phyloP scores from a whole-genome alignment of 371 early-diverging fungal genomes.

The Capniomyces stellatus region DNA sequence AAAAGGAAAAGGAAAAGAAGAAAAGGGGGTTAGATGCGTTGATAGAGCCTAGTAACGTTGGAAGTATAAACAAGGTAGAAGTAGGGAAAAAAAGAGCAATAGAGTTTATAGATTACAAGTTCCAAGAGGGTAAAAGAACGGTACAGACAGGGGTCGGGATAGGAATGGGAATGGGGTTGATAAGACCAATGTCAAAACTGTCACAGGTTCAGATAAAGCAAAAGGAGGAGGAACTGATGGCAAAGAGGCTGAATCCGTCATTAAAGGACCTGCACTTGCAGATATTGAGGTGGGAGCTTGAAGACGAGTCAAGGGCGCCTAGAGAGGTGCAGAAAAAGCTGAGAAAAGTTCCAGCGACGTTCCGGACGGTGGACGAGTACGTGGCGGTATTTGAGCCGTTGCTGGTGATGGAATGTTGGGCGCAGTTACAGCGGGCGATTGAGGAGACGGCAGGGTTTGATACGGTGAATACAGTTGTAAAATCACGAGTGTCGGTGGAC shows the following conservation, averaged over 20 bases:
- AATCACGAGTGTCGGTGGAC: conserved; percentile 42
- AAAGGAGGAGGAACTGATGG: conserved; percentile 9
- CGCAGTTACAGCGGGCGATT: conserved; percentile 48
- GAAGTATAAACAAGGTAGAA: neutral
- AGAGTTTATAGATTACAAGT: neutral
- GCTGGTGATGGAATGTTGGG: conserved; percentile 68
- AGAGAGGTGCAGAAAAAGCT: conserved; percentile 1
- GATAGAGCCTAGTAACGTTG: too few relatives aligned
- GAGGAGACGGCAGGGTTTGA: conserved; percentile 34
- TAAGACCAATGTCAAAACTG: neutral
- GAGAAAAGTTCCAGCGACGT: conserved; percentile 33
- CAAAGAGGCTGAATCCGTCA: conserved; percentile 16
- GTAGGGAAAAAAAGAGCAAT: neutral
- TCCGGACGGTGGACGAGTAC: conserved; percentile 41
- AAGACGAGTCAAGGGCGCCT: conserved; percentile 10
- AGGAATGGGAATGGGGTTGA: neutral
- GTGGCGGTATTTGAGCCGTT: conserved; percentile 55
- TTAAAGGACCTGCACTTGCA: conserved; percentile 11
- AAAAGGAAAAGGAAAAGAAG: neutral
- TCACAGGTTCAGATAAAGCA: neutral
- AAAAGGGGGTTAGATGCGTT: too few relatives aligned
- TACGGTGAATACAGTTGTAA: conserved; percentile 26
- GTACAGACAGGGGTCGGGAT: neutral
- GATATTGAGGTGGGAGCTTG: conserved; percentile 15
- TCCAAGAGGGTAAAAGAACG: neutral